These are phyloP conservation scores for Trichosporon coremiiforme DNA, from an alignment of 1,284 basidiomycete species.

Conservation along the genomic window DNA sequence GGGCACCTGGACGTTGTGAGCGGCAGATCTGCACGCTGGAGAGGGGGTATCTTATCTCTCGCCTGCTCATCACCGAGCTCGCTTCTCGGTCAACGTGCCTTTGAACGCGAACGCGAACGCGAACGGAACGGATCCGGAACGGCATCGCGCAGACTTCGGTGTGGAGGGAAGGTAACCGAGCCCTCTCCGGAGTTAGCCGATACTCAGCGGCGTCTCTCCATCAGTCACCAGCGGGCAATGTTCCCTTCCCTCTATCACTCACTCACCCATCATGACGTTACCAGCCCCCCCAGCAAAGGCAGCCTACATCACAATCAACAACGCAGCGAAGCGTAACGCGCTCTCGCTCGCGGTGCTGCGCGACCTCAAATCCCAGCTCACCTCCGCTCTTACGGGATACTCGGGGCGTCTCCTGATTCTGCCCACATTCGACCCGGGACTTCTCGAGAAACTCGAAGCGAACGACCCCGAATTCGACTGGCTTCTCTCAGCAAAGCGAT, in stretches of 20 bases:
- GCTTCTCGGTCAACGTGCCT: conserved; percentile 3
- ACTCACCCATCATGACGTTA: conserved; percentile 19
- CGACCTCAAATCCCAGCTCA: conserved; percentile 28
- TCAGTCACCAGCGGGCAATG: neutral
- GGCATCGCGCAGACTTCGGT: neutral
- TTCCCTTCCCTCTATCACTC: neutral
- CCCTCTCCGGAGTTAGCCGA: conserved; percentile 9
- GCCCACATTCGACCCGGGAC: conserved; percentile 24
- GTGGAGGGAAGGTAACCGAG: neutral
- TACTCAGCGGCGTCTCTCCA: neutral
- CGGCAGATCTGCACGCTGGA: too few species aligned
- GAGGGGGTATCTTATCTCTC: neutral
- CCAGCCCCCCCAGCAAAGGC: conserved; percentile 28
- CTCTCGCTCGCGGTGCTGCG: conserved; percentile 30
- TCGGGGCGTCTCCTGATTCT: conserved; percentile 22
- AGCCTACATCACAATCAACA: conserved; percentile 33
- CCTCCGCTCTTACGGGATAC: conserved; percentile 15
- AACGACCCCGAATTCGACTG: conserved; percentile 24
- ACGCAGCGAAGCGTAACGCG: conserved; percentile 32
- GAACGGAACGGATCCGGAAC: neutral
- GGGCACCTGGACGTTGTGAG: too few species aligned
- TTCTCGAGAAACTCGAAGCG: conserved; percentile 27
- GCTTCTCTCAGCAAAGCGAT: conserved; percentile 25
- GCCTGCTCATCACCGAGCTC: neutral
- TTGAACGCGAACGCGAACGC: neutral